phyloP scores from a whole-genome alignment of 805 yeast species.

The Metschnikowia shivogae region DNA sequence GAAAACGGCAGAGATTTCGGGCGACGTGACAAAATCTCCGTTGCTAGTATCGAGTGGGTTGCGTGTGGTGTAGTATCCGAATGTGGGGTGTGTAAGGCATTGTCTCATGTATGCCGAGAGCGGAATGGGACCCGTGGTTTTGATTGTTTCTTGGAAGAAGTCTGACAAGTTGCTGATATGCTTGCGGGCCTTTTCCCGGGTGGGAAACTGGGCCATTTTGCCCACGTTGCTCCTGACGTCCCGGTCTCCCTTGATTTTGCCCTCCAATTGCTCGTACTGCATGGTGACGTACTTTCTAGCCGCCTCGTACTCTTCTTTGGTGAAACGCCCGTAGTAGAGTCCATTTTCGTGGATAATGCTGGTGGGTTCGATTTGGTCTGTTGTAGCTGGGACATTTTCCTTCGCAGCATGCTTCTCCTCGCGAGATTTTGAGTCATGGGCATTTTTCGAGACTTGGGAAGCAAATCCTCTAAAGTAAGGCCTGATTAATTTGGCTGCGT shows the following conservation, averaged over 20 bases:
- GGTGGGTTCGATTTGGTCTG: background rate
- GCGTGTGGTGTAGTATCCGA: slow-evolving; percentile 74
- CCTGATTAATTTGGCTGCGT: too few species aligned
- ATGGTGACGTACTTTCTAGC: slow-evolving; percentile 32
- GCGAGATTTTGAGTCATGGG: background rate
- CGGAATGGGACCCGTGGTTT: slow-evolving; percentile 74
- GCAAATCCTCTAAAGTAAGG: too few species aligned
- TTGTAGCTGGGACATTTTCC: background rate
- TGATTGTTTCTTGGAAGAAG: slow-evolving; percentile 46
- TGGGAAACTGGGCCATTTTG: slow-evolving; percentile 36
- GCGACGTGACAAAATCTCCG: slow-evolving; percentile 83
- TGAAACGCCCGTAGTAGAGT: slow-evolving; percentile 31
- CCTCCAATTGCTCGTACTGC: slow-evolving; percentile 31
- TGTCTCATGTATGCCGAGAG: slow-evolving; percentile 74
- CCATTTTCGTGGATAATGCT: slow-evolving; percentile 25
- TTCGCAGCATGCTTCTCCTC: background rate
- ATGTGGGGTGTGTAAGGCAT: slow-evolving; percentile 71
- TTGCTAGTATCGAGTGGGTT: slow-evolving; percentile 59
- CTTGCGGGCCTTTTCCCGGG: slow-evolving; percentile 7
- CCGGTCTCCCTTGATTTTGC: slow-evolving; percentile 34
- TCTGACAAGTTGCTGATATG: slow-evolving; percentile 25
- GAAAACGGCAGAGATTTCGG: slow-evolving; percentile 82
- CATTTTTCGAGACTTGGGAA: background rate
- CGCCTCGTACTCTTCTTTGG: slow-evolving; percentile 35
- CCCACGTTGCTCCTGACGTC: slow-evolving; percentile 35